Evolutionary conservation across 768 basidiomycete genomes (phyloP).

Genomic region (Hypsizygus marmoreus): DNA sequence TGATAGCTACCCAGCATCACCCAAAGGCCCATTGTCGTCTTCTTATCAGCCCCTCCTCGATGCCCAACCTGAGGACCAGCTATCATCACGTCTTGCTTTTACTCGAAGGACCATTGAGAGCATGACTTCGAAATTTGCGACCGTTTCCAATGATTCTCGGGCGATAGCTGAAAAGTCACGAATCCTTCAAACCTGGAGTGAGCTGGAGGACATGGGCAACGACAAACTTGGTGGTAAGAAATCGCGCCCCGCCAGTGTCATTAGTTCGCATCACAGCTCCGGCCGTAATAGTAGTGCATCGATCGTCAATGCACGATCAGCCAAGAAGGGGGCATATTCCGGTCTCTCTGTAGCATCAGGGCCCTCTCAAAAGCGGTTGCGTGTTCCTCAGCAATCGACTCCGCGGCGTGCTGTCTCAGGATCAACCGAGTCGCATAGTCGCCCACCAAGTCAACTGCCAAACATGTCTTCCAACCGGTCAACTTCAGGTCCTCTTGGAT

Average conservation of each 20-base stretch:
- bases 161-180: conserved; percentile 61
- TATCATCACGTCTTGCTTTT: conserved; percentile 63
- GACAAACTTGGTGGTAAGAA: conserved; percentile 63
- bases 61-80: conserved; percentile 65
- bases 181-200: conserved; percentile 78
- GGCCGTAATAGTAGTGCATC: conserved; percentile 61
- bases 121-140: conserved; percentile 41
- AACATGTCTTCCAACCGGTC: conserved; percentile 58
- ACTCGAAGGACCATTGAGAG: conserved; percentile 53
- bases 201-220: conserved; percentile 79
- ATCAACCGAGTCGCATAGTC: conserved; percentile 42
- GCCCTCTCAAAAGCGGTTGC: conserved; percentile 42
- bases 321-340: conserved; percentile 39
- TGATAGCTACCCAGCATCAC: conserved; percentile 76
- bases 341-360: conserved; percentile 41
- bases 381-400: conserved; percentile 46
- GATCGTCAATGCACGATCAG: conserved; percentile 21
- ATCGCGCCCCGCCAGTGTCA: conserved; percentile 65
- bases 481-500: conserved; percentile 63
- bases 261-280: conserved; percentile 62
- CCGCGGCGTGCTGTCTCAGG: conserved; percentile 54
- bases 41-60: conserved; percentile 42
- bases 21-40: conserved; percentile 52
- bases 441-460: conserved; percentile 63
- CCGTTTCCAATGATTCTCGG: conserved; percentile 59